Evolutionary conservation across 805 yeast species (phyloP), one percentile per base, ranked within the genome.

Genomic region (Pichia heedii): DNA sequence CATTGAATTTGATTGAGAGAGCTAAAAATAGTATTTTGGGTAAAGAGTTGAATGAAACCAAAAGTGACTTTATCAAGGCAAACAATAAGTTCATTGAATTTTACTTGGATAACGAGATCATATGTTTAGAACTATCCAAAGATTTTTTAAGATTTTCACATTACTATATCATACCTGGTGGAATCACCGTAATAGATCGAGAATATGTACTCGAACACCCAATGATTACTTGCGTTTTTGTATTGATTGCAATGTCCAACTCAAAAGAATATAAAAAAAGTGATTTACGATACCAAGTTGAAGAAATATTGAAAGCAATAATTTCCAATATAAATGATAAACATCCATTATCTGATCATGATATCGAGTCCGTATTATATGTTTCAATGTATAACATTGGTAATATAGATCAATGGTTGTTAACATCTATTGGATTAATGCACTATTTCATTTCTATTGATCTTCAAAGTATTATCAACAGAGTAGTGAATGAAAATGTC

Each of bases 151-250:
- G 66, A 16, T 70, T 69, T 36, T 75, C 81, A 3, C 79, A 74
- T 51, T 74, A 71, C 53, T 77, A 81, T 79, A 74, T 77, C 37
- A 71, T 76, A 5, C 81, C 81, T 2, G 81, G 80, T 11, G 81
- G 80, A 5, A 66, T 75, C n/a, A 71, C 67, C 32, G 67, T 66
- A 27, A 67, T 76, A 12, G 64, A 69, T 34, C 55, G 67, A 33
- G 60, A 60, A 11, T 77, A 72, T 53, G 80, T 73, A 5, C 50
- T 60, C 16, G 63, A 66, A 27, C 80, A 76, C 55, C 73, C 79
- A 4, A 75, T 76, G 47, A 75, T 73, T 20, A 63, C 78, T 0
- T 71, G 78, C 46, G 78, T 73, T 1, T 74, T 70, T 57, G 74
- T 71, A 3, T 60, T 74, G 20, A 58, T 75, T 41, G 76, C 79